Evolutionary conservation across 78 protist genomes (phyloP), one percentile per base, ranked within the genome.

Genomic region (Andalucia godoyi): DNA sequence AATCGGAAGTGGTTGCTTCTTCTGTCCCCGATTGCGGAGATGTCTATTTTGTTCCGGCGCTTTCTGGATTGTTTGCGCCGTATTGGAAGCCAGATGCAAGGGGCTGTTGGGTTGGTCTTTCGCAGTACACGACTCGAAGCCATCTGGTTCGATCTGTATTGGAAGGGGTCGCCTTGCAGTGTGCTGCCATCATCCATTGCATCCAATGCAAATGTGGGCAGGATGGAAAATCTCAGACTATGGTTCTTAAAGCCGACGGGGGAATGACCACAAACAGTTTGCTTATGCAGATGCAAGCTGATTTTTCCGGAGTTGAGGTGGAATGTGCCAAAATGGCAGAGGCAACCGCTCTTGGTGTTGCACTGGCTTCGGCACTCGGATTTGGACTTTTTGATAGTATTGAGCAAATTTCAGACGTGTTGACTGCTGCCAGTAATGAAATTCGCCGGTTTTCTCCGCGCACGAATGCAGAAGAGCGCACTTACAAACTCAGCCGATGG

Each of bases 331-430:
- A 17, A 4, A 53, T 37, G 21, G 46, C 33, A 2, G 93, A 88
- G 64, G 66, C 84, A 1, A 88, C 93, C 2, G 88, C 91, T 25
- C 73, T 75, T 29, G 93, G 93, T 4, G 89, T 90, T 2, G 93
- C 91, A 4, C 47, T 64, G 23, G 85, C 86, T 15, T 88, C 92
- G 3, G 69, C 34, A 46, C 37, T 21, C 21, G 50, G 50, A 46
- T 46, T 46, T 46, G 50, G 21, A 21, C 21, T 21, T 46, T 46
- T 46, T 46, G 50, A 46, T 46, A 21, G 50, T 21, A 46, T 46
- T 46, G 50, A 46, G 21, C 50, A 46, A 21, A 21, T 21, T 21
- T 21, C 21, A 46, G 21, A 21, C 21, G 50, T 21, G 21, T 21
- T 21, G 21, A 46, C 21, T 46, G 50, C 21, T 46, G 21, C 37